These are phyloP conservation scores for Pseudogymnoascus sp. DNA, from an alignment of 2,329 filamentous ascomycete species.

Conservation along the genomic window DNA sequence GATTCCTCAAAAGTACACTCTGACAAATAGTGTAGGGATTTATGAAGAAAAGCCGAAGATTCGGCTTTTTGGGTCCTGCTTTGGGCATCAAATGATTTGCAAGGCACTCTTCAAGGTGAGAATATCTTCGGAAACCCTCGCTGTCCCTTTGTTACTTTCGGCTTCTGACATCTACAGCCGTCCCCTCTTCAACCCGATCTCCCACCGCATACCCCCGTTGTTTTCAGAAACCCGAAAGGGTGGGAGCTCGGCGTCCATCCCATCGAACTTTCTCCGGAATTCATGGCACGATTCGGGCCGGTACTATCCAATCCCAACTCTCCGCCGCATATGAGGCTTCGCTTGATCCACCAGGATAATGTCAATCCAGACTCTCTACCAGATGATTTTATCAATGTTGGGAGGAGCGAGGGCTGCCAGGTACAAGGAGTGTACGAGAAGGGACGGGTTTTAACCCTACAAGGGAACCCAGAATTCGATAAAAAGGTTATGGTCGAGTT, in stretches of 20 bases:
- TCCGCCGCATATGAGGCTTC: constrained; percentile 21
- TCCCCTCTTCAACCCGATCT: not conserved
- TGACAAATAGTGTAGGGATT: constrained; percentile 12
- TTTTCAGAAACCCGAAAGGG: constrained; percentile 19
- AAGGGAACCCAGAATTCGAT: constrained; percentile 38
- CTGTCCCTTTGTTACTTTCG: not conserved
- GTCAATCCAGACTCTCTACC: constrained; percentile 19
- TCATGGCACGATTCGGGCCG: constrained; percentile 16
- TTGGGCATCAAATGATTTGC: constrained; percentile 35
- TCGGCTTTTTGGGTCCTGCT: constrained; percentile 36
- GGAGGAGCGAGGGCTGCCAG: constrained; percentile 25
- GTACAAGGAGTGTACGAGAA: constrained; percentile 33
- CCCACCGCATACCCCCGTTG: constrained; percentile 9
- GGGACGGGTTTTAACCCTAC: constrained; percentile 32
- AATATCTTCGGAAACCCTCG: not conserved
- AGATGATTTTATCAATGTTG: constrained; percentile 18
- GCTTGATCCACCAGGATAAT: constrained; percentile 33
- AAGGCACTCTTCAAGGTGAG: constrained; percentile 28
- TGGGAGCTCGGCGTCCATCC: constrained; percentile 28
- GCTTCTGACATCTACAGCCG: not conserved
- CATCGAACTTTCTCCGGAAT: constrained; percentile 20
- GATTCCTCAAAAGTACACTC: not conserved
- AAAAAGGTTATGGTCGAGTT: constrained; percentile 31
- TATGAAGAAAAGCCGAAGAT: constrained; percentile 25
- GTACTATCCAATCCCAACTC: constrained; percentile 8